Evolutionary conservation across 176 grass and related monocot species (phyloP), one percentile per base, ranked within the genome.

Genomic region (Musa troglodytarum): DNA sequence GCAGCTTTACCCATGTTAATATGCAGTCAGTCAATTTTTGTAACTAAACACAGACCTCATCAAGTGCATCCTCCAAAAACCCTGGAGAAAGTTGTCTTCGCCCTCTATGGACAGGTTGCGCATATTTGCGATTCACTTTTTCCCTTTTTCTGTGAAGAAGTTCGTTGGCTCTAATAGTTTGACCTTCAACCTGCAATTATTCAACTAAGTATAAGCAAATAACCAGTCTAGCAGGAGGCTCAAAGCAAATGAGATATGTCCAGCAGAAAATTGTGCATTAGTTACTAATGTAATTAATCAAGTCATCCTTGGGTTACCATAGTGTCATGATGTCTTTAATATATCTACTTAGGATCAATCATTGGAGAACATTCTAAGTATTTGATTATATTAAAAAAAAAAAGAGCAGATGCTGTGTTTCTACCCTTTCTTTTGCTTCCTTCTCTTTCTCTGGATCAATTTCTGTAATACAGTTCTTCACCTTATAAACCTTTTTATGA

Each of bases 401-500:
- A 78, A 20, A 49, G 67, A 61, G 19, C 22, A 50, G 20, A 52
- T 20, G 17, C 49, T 64, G 50, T 72, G 9, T 74, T 52, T 63
- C 87, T 91, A 99, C 90, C 85, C 58, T 89, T 99, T 94, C 95
- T 65, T 78, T 78, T 85, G 88, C 88, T 81, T 91, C 88, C 69
- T 99, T 94, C 58, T 55, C 90, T 89, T 72, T 91, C 85, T 91
- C 95, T 68, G 90, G 90, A 82, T 99, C 86, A 78, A 87, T 94
- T 65, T 86, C 82, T 51, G 92, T 92, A 76, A 91, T 86, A 83
- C 95, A 99, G 75, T 93, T 99, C 80, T 89, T 89, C 82, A 99
- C 92, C 80, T 94, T 94, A 76, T 89, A 86, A 7, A 89, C 92
- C 83, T 91, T 99, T 78, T 92, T 99, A 82, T 99, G 85, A 67